Evolutionary conservation across 139 green algal species (phyloP), one percentile per base, ranked within the genome.

Genomic region (Coelastrella sp.): DNA sequence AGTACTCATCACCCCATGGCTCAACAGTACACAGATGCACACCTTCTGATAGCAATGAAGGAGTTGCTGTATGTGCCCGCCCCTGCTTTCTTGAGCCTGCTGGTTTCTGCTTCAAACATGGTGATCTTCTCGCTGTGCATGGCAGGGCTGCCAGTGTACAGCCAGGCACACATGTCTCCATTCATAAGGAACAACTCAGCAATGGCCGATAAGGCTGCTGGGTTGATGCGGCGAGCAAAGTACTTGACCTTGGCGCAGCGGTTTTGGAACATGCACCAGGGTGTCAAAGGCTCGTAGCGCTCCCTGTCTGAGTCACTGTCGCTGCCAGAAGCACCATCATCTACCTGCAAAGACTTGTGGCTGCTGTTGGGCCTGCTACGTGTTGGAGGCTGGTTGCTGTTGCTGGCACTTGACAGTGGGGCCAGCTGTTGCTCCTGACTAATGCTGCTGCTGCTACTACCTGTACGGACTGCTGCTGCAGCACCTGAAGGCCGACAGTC

Each of bases 81-180:
- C 25, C 91, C 90, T 0, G 90, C 92, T 82, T 93, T 93, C 24
- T 85, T 88, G 63, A 96, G 92, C 76, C 94, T 92, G 72, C 85
- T 93, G 65, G 49, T 91, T 59, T 95, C 92, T 0, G 94, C 93
- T 89, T 96, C 93, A 88, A 97, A 96, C n/a, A 98, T 92, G n/a
- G 97, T 94, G 90, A 98, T 95, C 72, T 97, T 95, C 85, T 97
- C 96, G 56, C 90, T 95, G 92, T 99, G 97, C 96, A 98, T 98
- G 27, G 97, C 97, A 27, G 96, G 94, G 4, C 90, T 94, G 72
- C 91, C 94, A 24, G 98, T 99, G 94, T 99, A 99, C 68, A 99
- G 94, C 91, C 95, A 97, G 10, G 97, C 97, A 87, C 98, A 96
- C 87, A 99, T 94, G 95, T 99, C 98, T 11, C 98, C 98, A 73